Percentiles rank a stretch among this genome's conserved stretches.
Evolutionary conservation across 768 basidiomycete genomes (phyloP).

Genomic region (Tulasnella sp.): DNA sequence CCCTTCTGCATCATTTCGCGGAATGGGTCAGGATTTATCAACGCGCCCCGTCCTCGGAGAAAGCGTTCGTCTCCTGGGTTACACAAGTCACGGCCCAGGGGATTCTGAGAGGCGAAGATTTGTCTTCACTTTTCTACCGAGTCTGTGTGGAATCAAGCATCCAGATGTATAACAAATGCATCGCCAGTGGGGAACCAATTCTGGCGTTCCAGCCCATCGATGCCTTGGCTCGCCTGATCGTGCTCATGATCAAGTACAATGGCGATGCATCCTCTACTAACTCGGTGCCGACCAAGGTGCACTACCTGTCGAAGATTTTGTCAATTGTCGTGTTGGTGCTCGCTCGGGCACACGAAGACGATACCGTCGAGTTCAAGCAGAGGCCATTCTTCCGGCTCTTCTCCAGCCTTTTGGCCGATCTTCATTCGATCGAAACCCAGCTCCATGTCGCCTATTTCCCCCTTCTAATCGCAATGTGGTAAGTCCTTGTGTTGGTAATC

Average conservation of each 20-base stretch:
- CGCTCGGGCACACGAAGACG: constrained; percentile 92
- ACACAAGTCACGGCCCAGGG: constrained; percentile 96
- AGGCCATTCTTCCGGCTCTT: constrained; percentile 99
- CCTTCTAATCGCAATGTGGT: constrained; percentile 84
- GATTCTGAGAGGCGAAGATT: constrained; percentile 91
- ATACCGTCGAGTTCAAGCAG: constrained; percentile 85
- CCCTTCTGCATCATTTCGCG: constrained; percentile 36
- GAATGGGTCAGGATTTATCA: constrained; percentile 96
- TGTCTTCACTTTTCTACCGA: constrained; percentile 97
- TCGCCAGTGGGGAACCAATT: constrained; percentile 62
- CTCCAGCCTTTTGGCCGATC: constrained; percentile 89
- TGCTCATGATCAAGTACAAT: constrained; percentile 99
- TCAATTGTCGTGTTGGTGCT: constrained; percentile 96
- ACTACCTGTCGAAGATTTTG: constrained; percentile 94
- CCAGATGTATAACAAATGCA: constrained; percentile 72
- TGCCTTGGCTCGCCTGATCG: constrained; percentile 90
- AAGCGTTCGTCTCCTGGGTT: constrained; percentile 93
- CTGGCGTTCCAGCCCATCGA: constrained; percentile 88
- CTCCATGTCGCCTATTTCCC: constrained; percentile 89
- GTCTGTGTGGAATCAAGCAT: constrained; percentile 95
- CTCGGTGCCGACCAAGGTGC: constrained; percentile 91
- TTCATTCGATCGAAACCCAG: constrained; percentile 78
- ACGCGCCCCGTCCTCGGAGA: constrained; percentile 83
- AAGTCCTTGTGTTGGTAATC: constrained; percentile 31
- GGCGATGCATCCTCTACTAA: constrained; percentile 87